Conservation (phyloP, 1,284 basidiomycete genomes). For the Rhodotorula sp. region DNA sequence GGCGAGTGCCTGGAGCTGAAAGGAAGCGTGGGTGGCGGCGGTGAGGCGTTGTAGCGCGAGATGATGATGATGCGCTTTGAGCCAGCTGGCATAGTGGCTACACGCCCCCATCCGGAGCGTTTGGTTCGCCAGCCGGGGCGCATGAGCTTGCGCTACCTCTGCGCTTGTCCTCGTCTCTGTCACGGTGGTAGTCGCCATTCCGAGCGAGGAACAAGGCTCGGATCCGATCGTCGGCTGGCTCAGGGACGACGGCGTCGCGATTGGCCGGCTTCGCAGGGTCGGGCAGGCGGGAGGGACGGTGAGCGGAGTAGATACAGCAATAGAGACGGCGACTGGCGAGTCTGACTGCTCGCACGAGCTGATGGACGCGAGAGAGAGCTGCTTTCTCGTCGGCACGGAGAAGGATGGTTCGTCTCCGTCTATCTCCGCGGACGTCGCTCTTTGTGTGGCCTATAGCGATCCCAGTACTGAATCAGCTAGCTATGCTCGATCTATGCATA, state of each 20-base stretch:
- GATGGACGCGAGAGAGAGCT: not conserved
- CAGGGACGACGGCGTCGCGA: not conserved
- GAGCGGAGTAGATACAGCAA: not conserved
- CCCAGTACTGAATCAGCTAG: too few relatives aligned
- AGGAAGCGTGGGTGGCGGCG: not conserved
- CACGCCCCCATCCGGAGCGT: not conserved
- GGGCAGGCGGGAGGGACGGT: not conserved
- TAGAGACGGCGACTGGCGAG: not conserved
- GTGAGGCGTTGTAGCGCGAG: not conserved
- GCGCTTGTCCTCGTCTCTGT: not conserved
- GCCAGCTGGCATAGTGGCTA: not conserved
- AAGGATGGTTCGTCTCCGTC: too few relatives aligned
- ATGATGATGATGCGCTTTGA: slow-evolving; percentile 2
- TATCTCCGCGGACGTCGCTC: too few relatives aligned
- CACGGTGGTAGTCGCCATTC: slow-evolving; percentile 5
- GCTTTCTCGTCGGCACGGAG: too few relatives aligned
- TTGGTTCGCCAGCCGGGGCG: not conserved
- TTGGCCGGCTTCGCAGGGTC: too few relatives aligned
- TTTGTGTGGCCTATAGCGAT: too few relatives aligned
- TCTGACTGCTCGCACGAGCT: not conserved
- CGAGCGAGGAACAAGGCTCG: not conserved
- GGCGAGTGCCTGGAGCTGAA: too few relatives aligned
- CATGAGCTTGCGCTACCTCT: not conserved
- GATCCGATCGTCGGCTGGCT: not conserved
- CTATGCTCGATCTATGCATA: too few relatives aligned